phyloP scores from a whole-genome alignment of 2,329 filamentous ascomycete genomes.

The Xylaria polymorpha region DNA sequence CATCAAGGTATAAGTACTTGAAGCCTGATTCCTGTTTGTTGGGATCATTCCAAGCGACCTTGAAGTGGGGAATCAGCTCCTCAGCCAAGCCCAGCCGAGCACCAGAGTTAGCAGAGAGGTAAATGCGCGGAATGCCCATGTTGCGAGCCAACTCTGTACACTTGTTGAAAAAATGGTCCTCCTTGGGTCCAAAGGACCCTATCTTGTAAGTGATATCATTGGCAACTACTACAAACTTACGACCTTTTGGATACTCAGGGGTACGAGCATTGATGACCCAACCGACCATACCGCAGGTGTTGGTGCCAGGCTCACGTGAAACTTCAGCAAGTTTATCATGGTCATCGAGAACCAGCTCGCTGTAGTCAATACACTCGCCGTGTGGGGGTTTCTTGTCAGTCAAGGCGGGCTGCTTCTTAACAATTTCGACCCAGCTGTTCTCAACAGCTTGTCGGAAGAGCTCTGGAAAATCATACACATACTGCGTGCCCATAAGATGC shows the following conservation, averaged over 20 bases:
- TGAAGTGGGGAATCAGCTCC: slow-evolving; percentile 97
- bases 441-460: slow-evolving; percentile 98
- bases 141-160: slow-evolving; percentile 96
- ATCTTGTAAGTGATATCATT: slow-evolving; percentile 99
- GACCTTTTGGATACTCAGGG: slow-evolving; percentile 91
- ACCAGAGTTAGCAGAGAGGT: slow-evolving; percentile 98
- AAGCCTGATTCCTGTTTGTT: slow-evolving; percentile 87
- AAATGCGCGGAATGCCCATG: slow-evolving; percentile 95
- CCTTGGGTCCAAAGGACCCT: slow-evolving; percentile 94
- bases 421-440: slow-evolving; percentile 87
- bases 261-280: slow-evolving; percentile 96
- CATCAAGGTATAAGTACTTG: slow-evolving; percentile 95
- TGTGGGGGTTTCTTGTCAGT: slow-evolving; percentile 83
- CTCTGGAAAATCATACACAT: slow-evolving; percentile 99
- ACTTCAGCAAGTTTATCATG: slow-evolving; percentile 92
- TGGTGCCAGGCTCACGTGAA: slow-evolving; percentile 92
- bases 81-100: slow-evolving; percentile 96
- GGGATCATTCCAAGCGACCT: slow-evolving; percentile 93
- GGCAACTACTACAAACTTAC: slow-evolving; percentile 94
- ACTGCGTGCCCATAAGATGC: slow-evolving; percentile 98
- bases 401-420: slow-evolving; percentile 78
- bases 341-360: slow-evolving; percentile 94
- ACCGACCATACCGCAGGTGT: slow-evolving; percentile 97
- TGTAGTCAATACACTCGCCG: slow-evolving; percentile 94
- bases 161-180: slow-evolving; percentile 99